Conservation (phyloP, 371 early-diverging fungal species). For the Circinella minor region DNA sequence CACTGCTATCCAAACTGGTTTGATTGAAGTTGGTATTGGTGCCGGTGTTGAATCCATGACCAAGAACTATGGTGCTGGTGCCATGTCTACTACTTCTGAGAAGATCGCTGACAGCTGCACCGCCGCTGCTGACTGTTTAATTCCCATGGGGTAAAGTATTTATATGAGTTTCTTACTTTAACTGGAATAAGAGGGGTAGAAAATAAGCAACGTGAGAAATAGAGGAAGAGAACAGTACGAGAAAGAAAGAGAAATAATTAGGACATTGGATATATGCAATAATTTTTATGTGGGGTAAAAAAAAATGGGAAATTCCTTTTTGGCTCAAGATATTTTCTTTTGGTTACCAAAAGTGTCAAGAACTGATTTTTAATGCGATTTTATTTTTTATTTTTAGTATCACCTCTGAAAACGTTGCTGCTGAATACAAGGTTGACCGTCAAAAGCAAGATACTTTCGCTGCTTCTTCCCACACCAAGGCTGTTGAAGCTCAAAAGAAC, state of each 20-base stretch:
- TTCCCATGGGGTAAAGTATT: constrained; percentile 80
- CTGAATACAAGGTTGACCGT: constrained; percentile 82
- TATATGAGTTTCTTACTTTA: no score
- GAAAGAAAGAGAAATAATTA: background rate
- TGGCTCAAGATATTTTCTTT: no score
- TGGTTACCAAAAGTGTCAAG: no score
- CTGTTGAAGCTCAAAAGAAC: constrained; percentile 86
- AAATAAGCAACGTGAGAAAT: background rate
- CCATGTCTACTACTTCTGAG: constrained; percentile 78
- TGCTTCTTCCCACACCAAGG: constrained; percentile 78
- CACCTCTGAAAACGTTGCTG: constrained; percentile 97
- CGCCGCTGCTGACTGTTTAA: constrained; percentile 82
- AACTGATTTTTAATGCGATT: no score
- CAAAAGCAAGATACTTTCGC: constrained; percentile 92
- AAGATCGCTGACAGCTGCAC: constrained; percentile 68
- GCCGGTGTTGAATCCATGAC: constrained; percentile 99
- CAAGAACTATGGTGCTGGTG: constrained; percentile 82
- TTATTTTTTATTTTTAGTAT: constrained; percentile 44
- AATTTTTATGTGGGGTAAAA: background rate
- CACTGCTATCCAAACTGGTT: constrained; percentile 87
- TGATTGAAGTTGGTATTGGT: constrained; percentile 96
- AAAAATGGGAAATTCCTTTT: background rate
- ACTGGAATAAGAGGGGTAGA: background rate
- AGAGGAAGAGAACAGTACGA: background rate
- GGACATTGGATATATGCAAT: background rate